These are phyloP conservation scores for Starmerella floris DNA, from an alignment of 805 yeast species.

Conservation along the genomic window DNA sequence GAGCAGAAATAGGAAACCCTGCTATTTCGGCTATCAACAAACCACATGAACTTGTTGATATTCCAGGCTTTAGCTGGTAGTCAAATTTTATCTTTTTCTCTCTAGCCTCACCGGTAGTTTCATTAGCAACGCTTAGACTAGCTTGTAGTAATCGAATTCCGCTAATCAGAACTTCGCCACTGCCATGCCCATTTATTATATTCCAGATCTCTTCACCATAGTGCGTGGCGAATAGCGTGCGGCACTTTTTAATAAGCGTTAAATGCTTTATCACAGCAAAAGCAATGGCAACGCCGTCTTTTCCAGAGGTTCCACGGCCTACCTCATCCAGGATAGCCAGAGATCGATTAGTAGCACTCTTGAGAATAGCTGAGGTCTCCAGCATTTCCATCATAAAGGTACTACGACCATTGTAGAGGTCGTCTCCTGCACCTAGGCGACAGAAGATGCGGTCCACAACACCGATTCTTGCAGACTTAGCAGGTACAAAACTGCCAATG, in stretches of 20 bases:
- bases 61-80: conserved; percentile 49
- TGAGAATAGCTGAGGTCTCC: conserved; percentile 60
- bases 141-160: conserved; percentile 14
- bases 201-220: conserved; percentile 45
- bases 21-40: conserved; percentile 63
- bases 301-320: conserved; percentile 78
- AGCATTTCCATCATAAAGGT: conserved; percentile 91
- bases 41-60: conserved; percentile 66
- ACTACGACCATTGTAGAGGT: conserved; percentile 62
- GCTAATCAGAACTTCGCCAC: not conserved
- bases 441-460: conserved; percentile 68
- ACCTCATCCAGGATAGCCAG: conserved; percentile 75
- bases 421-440: conserved; percentile 69
- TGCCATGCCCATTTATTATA: conserved; percentile 25
- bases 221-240: conserved; percentile 84
- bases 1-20: conserved; percentile 55
- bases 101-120: conserved; percentile 2
- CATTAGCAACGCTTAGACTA: conserved; percentile 6
- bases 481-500: conserved; percentile 65
- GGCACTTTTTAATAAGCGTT: conserved; percentile 41
- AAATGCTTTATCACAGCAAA: conserved; percentile 56
- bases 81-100: conserved; percentile 28
- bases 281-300: conserved; percentile 77
- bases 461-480: conserved; percentile 45
- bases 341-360: conserved; percentile 51